Evolutionary conservation across 129 eudicot species (phyloP).

Genomic region (Flaveria robusta): DNA sequence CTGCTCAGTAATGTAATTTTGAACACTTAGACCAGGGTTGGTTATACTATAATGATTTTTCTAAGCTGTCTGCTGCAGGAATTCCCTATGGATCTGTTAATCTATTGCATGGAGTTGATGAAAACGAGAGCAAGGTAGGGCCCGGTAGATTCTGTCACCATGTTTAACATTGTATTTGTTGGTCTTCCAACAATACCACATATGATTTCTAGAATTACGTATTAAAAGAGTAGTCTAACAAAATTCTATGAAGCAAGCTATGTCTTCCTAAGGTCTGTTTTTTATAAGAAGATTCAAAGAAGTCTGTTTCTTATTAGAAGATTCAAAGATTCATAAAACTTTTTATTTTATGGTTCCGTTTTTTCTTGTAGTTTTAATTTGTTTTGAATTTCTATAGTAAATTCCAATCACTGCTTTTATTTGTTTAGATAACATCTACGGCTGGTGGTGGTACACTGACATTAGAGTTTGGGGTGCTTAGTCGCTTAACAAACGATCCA

Average conservation of each 20-base stretch:
- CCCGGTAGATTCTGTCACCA: slow-evolving; percentile 35
- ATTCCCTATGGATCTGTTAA: slow-evolving; percentile 98
- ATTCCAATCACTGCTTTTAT: slow-evolving; percentile 26
- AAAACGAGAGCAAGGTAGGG: slow-evolving; percentile 91
- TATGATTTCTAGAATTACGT: not conserved
- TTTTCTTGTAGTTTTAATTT: not conserved
- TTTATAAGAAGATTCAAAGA: not conserved
- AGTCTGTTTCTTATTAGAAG: not conserved
- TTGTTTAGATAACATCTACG: slow-evolving; percentile 85
- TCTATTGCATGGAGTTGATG: slow-evolving; percentile 89
- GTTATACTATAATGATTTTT: slow-evolving; percentile 4
- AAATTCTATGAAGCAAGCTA: not conserved
- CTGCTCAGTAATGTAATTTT: not conserved
- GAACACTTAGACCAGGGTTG: not conserved
- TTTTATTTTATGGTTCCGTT: not conserved
- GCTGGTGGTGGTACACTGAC: slow-evolving; percentile 99
- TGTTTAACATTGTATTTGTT: slow-evolving; percentile 12
- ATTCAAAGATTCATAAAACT: not conserved
- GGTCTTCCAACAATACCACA: not conserved
- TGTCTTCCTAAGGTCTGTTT: not conserved
- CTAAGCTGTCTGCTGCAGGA: slow-evolving; percentile 58
- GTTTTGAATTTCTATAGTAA: not conserved
- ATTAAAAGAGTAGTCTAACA: not conserved
- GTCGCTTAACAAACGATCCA: slow-evolving; percentile 92
- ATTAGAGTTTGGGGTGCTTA: slow-evolving; percentile 92